Base-by-base conservation (phyloP, 257 asterid genomes). In the Fraxinus pennsylvanica region DNA sequence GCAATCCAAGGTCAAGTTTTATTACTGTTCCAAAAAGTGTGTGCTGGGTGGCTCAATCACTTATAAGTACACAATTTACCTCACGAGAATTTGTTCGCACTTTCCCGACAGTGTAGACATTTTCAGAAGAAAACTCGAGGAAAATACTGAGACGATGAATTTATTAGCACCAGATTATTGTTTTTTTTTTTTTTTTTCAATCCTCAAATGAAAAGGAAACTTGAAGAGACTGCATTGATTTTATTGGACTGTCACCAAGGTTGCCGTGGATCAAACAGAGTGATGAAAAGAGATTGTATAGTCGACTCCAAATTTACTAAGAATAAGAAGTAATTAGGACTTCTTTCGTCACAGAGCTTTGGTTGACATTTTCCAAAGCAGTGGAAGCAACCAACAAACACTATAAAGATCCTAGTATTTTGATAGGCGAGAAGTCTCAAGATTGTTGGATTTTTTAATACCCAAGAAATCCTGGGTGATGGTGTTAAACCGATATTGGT, bases 141-240 rank as follows among this genome's bases (percentile, higher is more conserved):
- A 45, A 30, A 5, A 17, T 61, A 73, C 54, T 3, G 6, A 30
- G 14, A 14, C 25, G 36, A 65, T 8, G 13, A 39, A 71, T 30
- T 65, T 41, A 45, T 30, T 30, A 59, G 85, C 17, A 78, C 43
- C 80, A 59, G 68, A 78, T 78, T 68, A 70, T 39, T 71, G 38
- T 43, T 39, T 77, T 57, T 7, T 9, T 25, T 25, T 25, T 25
- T 9, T 9, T n/a, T 39, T 54, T 6, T 12, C 67, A 9, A 54
- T 15, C 22, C 17, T 50, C 17, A 50, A 50, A 50, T 50, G 21
- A 50, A 50, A 15, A 19, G 22, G 9, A 17, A 52, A 3, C 45
- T 17, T 19, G 63, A 19, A 1, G 22, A 52, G 63, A 52, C 1
- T 52, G 9, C 1, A 6, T 17, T 52, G 22, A 17, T 6, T 52